These are phyloP conservation scores for Psophocarpus tetragonolobus DNA, from an alignment of 306 rosid genomes.

Conservation along the genomic window DNA sequence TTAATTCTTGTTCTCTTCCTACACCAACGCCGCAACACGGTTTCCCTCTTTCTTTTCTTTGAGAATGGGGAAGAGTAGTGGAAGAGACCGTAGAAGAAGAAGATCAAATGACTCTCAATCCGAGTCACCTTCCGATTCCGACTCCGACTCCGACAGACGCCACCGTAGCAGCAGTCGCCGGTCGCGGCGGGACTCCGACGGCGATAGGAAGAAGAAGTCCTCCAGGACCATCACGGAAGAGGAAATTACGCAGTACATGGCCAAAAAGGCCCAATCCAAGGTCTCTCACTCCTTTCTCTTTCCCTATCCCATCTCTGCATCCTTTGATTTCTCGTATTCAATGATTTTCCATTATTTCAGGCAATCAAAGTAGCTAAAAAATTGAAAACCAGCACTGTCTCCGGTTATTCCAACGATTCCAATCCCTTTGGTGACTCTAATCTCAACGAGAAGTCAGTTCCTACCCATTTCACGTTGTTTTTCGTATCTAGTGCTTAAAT, in stretches of 20 bases:
- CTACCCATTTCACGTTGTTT: background rate
- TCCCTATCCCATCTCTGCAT: background rate
- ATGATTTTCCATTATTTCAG: slow-evolving; percentile 32
- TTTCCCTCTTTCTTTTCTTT: background rate
- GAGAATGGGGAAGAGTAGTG: slow-evolving; percentile 34
- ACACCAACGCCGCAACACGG: background rate
- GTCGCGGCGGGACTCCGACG: slow-evolving; percentile 48
- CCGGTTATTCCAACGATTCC: slow-evolving; percentile 89
- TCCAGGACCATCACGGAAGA: slow-evolving; percentile 66
- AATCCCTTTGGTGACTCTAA: slow-evolving; percentile 97
- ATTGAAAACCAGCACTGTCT: slow-evolving; percentile 63
- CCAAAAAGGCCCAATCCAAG: slow-evolving; percentile 85
- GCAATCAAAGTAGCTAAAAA: slow-evolving; percentile 72
- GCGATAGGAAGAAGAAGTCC: slow-evolving; percentile 51
- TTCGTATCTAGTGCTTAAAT: background rate
- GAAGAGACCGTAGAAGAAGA: slow-evolving; percentile 42
- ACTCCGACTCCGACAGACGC: slow-evolving; percentile 42
- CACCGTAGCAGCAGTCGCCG: slow-evolving; percentile 45
- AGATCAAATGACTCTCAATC: slow-evolving; percentile 46
- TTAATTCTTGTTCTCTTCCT: background rate
- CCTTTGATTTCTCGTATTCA: slow-evolving; percentile 2
- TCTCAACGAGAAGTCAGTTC: slow-evolving; percentile 78
- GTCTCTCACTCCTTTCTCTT: slow-evolving; percentile 28
- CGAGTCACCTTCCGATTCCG: slow-evolving; percentile 38
- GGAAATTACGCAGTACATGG: slow-evolving; percentile 66